A percentile compares a stretch with the other conserved stretches of the same genome.
phyloP scores from a whole-genome alignment of 805 yeast genomes.

The Yarrowia deformans region DNA sequence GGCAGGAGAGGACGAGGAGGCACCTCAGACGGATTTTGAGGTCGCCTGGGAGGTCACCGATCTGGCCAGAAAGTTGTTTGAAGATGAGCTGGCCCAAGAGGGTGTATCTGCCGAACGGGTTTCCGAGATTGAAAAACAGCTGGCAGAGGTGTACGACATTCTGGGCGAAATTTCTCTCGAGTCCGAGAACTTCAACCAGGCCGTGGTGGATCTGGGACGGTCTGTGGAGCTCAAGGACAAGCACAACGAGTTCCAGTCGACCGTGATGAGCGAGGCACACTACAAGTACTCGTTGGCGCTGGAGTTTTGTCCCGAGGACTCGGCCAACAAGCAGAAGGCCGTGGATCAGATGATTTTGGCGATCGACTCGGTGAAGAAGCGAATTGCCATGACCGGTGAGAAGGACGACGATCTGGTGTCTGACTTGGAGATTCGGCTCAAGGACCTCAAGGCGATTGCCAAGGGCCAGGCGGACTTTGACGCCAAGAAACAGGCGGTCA shows the following conservation, averaged over 20 bases:
- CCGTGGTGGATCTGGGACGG: constrained; percentile 69
- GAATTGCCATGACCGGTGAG: constrained; percentile 53
- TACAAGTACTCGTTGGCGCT: constrained; percentile 80
- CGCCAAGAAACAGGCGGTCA: constrained; percentile 79
- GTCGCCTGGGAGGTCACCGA: constrained; percentile 89
- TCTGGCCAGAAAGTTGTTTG: constrained; percentile 72
- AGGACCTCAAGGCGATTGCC: constrained; percentile 42
- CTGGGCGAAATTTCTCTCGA: constrained; percentile 91
- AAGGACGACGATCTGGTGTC: constrained; percentile 50
- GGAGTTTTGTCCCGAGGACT: constrained; percentile 70
- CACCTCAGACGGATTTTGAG: constrained; percentile 76
- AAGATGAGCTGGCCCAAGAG: constrained; percentile 53
- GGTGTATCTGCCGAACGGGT: constrained; percentile 41
- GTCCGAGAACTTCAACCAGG: constrained; percentile 83
- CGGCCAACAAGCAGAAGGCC: constrained; percentile 58
- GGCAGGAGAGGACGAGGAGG: constrained; percentile 49
- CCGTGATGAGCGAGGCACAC: constrained; percentile 76
- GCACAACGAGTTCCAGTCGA: constrained; percentile 60
- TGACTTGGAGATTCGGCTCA: constrained; percentile 49
- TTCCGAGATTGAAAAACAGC: constrained; percentile 55
- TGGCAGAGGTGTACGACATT: constrained; percentile 77
- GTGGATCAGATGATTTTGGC: constrained; percentile 64
- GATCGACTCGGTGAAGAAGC: constrained; percentile 56
- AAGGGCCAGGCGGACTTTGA: constrained; percentile 30
- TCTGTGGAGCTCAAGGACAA: constrained; percentile 63